Conservation (phyloP, 805 yeast genomes). For the Clavispora carvajalis region DNA sequence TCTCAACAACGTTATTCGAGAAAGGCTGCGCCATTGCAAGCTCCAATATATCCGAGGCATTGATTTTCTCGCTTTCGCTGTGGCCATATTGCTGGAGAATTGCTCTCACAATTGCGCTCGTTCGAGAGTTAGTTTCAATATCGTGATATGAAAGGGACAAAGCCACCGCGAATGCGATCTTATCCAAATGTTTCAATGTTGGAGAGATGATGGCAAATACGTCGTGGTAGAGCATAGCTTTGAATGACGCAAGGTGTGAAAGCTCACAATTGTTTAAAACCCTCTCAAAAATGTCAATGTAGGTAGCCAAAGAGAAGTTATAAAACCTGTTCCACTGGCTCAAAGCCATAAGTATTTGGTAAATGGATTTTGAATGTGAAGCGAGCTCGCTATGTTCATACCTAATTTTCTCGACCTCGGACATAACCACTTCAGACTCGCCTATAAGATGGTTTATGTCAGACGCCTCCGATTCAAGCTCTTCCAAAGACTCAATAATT, state of each 20-base stretch:
- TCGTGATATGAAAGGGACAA: slow-evolving; percentile 26
- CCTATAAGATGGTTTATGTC: slow-evolving; percentile 48
- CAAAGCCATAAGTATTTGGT: slow-evolving; percentile 36
- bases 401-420: slow-evolving; percentile 45
- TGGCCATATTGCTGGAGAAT: neutral
- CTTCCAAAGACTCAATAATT: slow-evolving; percentile 55
- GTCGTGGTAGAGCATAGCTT: slow-evolving; percentile 39
- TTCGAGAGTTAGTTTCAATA: slow-evolving; percentile 21
- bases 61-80: neutral
- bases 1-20: neutral
- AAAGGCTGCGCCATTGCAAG: neutral
- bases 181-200: slow-evolving; percentile 43
- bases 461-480: slow-evolving; percentile 56
- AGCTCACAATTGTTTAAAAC: slow-evolving; percentile 17
- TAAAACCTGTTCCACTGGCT: slow-evolving; percentile 47
- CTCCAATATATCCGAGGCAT: neutral
- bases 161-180: slow-evolving; percentile 38
- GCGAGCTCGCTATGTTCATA: slow-evolving; percentile 52
- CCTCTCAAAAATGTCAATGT: slow-evolving; percentile 15
- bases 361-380: slow-evolving; percentile 46
- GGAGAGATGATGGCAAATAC: slow-evolving; percentile 42
- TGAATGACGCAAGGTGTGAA: slow-evolving; percentile 18
- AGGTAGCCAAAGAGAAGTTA: slow-evolving; percentile 46
- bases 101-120: slow-evolving; percentile 5
- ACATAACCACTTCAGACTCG: slow-evolving; percentile 53